Percentiles rank a stretch among this genome's conserved stretches.
phyloP scores from a whole-genome alignment of 2,329 filamentous ascomycete genomes.

The Thyridium curvatum region DNA sequence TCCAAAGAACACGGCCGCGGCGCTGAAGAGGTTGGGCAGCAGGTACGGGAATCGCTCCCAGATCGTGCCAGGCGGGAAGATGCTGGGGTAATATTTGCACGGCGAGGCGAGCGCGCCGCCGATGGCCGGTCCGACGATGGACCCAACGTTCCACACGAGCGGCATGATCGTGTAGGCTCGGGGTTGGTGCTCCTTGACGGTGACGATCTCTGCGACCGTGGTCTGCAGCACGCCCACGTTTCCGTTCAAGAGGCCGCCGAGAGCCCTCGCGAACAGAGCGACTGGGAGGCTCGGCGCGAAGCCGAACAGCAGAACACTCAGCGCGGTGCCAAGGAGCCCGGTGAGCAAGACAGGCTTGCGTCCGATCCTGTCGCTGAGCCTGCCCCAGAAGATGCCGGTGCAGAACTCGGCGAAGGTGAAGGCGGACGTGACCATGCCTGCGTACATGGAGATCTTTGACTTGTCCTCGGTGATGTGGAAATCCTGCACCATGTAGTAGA shows the following conservation, averaged over 20 bases:
- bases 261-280: conserved; percentile 78
- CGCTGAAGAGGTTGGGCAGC: conserved; percentile 86
- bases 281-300: conserved; percentile 78
- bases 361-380: conserved; percentile 84
- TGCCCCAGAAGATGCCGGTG: conserved; percentile 88
- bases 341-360: conserved; percentile 87
- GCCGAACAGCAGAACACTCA: conserved; percentile 90
- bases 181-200: conserved; percentile 86
- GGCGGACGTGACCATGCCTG: conserved; percentile 91
- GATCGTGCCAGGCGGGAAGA: conserved; percentile 68
- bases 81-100: conserved; percentile 69
- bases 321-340: conserved; percentile 82
- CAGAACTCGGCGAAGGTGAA: conserved; percentile 96
- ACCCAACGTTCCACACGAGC: conserved; percentile 95
- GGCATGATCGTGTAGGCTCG: conserved; percentile 97
- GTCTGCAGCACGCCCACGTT: conserved; percentile 96
- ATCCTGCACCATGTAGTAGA: conserved; percentile 94
- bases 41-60: conserved; percentile 88
- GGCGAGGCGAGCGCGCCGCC: conserved; percentile 86
- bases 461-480: conserved; percentile 78
- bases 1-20: conserved; percentile 68
- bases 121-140: conserved; percentile 86
- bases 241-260: conserved; percentile 91
- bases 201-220: conserved; percentile 89
- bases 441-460: conserved; percentile 81